Base-by-base conservation (phyloP, 352 stramenopile genomes). In the Pythium scleroteichum region DNA sequence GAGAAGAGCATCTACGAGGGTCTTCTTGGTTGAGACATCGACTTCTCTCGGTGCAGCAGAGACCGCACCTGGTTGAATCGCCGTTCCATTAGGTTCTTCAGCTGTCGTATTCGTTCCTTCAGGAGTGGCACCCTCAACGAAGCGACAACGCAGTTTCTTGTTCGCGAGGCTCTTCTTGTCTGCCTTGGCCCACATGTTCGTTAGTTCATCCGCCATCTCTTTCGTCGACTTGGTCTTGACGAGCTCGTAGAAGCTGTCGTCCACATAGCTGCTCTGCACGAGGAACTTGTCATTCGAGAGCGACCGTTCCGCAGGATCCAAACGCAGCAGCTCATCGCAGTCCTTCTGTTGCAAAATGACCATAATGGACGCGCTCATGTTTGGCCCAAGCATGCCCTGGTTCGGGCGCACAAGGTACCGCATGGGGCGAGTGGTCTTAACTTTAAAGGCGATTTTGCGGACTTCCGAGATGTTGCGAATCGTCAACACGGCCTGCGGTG, bases 211-310 rank as follows among this genome's bases (percentile, higher is more conserved):
- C 1, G 83, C 86, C 78, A 93, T 89, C 57, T 94, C 87, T 68
- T 96, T 96, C 20, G 87, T 71, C 40, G 76, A 85, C 68, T 94
- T 96, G 48, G 79, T 90, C 76, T 91, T 92, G 19, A 94, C 82
- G 8, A 89, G 53, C 49, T 96, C 83, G 62, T 92, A 95, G 66
- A 95, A 94, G 53, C 69, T 72, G 59, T 92, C 84, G 47, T 96
- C 85, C 24, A 92, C 81, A 53, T 78, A 92, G 41, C 92, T 89
- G 61, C 81, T 92, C 58, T 96, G 87, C 39, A 96, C 87, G 4
- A 96, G 73, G 55, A 96, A 96, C 78, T 96, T 96, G 73, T 96
- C 87, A 62, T 96, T 96, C 41, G 83, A 85, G 40, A 94, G 63
- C 72, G 88, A 76, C 24, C 87, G 83, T 67, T 96, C 87, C 0